Conservation (phyloP, 495 filamentous ascomycete genomes). For the Clavariopsis aquatica region DNA sequence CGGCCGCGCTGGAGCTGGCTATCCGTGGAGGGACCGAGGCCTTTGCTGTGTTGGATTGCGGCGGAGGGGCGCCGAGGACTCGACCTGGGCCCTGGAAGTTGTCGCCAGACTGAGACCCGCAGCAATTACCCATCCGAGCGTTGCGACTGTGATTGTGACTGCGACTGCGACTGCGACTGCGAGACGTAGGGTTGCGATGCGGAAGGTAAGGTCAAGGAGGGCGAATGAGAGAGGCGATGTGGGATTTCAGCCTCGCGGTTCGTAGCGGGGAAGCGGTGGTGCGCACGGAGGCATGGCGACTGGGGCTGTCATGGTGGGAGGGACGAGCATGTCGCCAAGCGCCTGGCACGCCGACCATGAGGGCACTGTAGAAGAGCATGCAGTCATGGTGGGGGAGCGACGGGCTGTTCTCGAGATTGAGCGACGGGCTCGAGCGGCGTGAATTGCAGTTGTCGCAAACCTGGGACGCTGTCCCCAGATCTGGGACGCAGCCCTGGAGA, state of each 20-base stretch:
- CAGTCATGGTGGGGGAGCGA: background rate
- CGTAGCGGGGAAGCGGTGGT: background rate
- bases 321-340: background rate
- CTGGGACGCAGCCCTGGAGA: background rate
- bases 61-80: slow-evolving; percentile 20
- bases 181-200: slow-evolving; percentile 2
- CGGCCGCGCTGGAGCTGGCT: background rate
- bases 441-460: no score
- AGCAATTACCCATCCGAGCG: slow-evolving; percentile 27
- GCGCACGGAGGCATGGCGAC: background rate
- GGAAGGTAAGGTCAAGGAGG: background rate
- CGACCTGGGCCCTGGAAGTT: slow-evolving; percentile 33
- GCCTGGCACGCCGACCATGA: background rate
- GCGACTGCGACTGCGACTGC: no score
- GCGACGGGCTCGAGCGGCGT: no score
- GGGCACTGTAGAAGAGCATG: slow-evolving; percentile 2
- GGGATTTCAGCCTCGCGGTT: slow-evolving; percentile 16
- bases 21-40: slow-evolving; percentile 28
- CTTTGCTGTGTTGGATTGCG: slow-evolving; percentile 15
- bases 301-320: no score
- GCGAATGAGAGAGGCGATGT: background rate
- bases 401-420: background rate
- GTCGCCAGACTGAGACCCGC: slow-evolving; percentile 32
- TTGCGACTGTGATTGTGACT: background rate
- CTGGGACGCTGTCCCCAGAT: no score